Base-by-base conservation (phyloP, 371 early-diverging fungal genomes). In the Nematocida sp. region DNA sequence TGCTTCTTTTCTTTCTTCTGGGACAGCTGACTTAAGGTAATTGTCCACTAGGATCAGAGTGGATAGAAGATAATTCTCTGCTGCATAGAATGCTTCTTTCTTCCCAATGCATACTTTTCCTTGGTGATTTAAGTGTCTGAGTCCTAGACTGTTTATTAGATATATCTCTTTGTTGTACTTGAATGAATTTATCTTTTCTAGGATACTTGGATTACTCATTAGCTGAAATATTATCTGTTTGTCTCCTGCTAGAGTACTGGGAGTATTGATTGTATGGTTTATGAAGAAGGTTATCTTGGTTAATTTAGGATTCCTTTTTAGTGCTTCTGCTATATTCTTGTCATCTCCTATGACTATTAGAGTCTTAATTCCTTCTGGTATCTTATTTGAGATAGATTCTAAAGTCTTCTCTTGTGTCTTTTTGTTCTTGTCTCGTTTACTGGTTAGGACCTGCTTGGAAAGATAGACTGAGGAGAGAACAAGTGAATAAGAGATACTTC, bases 21-120 rank as follows among this genome's bases (percentile, higher is more conserved):
- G 48, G 19, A n/a, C 21, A 15, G 45, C 37, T 43, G 80, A 78
- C 46, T 64, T 70, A 40, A 76, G 66, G 9, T 74, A n/a, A n/a
- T 65, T 55, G 54, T 80, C 77, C 7, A 76, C 75, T 19, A 83
- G 29, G 53, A 83, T 75, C 1, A 83, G 64, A 21, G 37, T 75
- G 31, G 79, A 67, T 41, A 80, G 25, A 2, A 81, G 79, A 34
- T 77, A 81, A 53, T 80, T 78, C 27, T 83, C 81, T 43, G 79
- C 34, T 27, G 79, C 78, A 35, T 79, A 80, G 23, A 46, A 27
- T 13, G 77, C 60, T 49, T 80, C 78, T 52, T 65, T 74, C 35
- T 65, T 55, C 7, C 83, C 83, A 19, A 79, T 61, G 25, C 45
- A 64, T 7, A 77, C 54, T 32, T 49, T 38, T 19, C 51, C 51